These are phyloP conservation scores for Mycosphaerella sp. DNA, from an alignment of 2,329 filamentous ascomycete species.

Conservation along the genomic window DNA sequence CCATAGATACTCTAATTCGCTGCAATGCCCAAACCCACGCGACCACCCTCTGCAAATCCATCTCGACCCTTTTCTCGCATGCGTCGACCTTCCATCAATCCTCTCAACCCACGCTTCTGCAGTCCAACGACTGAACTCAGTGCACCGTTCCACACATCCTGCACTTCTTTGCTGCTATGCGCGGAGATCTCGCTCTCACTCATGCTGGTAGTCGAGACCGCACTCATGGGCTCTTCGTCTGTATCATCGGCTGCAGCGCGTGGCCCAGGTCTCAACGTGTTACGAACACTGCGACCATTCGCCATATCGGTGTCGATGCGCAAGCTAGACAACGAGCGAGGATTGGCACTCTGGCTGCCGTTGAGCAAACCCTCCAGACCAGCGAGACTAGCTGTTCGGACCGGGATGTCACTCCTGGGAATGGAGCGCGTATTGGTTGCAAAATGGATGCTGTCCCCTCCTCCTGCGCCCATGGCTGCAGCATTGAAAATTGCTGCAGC, in stretches of 20 bases:
- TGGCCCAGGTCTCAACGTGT: constrained; percentile 33
- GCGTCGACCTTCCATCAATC: constrained; percentile 87
- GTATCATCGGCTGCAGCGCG: constrained; percentile 29
- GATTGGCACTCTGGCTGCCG: constrained; percentile 32
- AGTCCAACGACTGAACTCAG: constrained; percentile 86
- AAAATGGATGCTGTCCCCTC: constrained; percentile 74
- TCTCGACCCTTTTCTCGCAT: constrained; percentile 63
- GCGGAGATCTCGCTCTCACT: constrained; percentile 30
- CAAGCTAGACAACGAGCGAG: constrained; percentile 29
- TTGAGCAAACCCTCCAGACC: constrained; percentile 39
- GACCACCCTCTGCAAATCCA: constrained; percentile 27
- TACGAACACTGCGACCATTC: constrained; percentile 34
- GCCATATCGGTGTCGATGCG: constrained; percentile 48
- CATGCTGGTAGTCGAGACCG: constrained; percentile 32
- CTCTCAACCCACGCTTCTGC: constrained; percentile 86
- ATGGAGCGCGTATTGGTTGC: constrained; percentile 34
- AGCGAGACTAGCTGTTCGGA: constrained; percentile 46
- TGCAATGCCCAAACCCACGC: constrained; percentile 35
- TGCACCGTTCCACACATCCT: constrained; percentile 73
- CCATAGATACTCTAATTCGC: not conserved
- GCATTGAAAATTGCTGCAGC: constrained; percentile 97
- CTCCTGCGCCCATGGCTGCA: constrained; percentile 93
- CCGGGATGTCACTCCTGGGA: constrained; percentile 35
- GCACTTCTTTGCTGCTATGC: constrained; percentile 39
- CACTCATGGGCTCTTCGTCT: constrained; percentile 34